A percentile compares a stretch with the other conserved stretches of the same genome.
Evolutionary conservation across 176 grass and related monocot species (phyloP).

Genomic region (Echinochloa phyllopogon): DNA sequence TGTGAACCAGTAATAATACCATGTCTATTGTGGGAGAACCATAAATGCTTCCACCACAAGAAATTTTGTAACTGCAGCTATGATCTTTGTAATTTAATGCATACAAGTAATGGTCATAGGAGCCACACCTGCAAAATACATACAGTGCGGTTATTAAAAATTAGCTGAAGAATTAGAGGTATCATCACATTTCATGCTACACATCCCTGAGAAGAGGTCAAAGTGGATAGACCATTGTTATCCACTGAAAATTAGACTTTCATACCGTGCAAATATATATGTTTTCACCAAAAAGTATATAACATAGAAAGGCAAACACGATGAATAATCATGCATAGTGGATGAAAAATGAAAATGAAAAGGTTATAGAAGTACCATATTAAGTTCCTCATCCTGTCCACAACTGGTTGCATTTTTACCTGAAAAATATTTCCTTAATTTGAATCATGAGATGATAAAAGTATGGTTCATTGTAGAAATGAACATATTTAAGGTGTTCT

Average conservation of each 20-base stretch:
- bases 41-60: conserved; percentile 97
- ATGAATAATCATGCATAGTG: neutral
- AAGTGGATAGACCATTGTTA: conserved; percentile 20
- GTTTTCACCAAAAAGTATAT: neutral
- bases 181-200: conserved; percentile 12
- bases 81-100: conserved; percentile 81
- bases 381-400: conserved; percentile 68
- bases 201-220: conserved; percentile 6
- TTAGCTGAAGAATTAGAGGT: conserved; percentile 12
- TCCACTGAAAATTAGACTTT: conserved; percentile 1
- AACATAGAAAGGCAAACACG: neutral
- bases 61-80: conserved; percentile 72
- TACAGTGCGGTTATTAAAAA: conserved; percentile 12
- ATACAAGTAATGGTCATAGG: conserved; percentile 83
- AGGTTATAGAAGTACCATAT: conserved; percentile 68
- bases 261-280: conserved; percentile 12
- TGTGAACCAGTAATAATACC: conserved; percentile 45
- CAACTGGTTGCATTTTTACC: conserved; percentile 94
- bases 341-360: conserved; percentile 27
- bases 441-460: conserved; percentile 12
- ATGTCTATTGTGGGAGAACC: conserved; percentile 79
- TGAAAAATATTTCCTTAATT: conserved; percentile 42
- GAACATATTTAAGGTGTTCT: neutral
- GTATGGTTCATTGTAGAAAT: neutral
- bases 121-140: conserved; percentile 75